A percentile compares a stretch with the other conserved stretches of the same genome.
phyloP scores from a whole-genome alignment of 192 early-diverging fungal genomes.

The Backusella tuberculispora region DNA sequence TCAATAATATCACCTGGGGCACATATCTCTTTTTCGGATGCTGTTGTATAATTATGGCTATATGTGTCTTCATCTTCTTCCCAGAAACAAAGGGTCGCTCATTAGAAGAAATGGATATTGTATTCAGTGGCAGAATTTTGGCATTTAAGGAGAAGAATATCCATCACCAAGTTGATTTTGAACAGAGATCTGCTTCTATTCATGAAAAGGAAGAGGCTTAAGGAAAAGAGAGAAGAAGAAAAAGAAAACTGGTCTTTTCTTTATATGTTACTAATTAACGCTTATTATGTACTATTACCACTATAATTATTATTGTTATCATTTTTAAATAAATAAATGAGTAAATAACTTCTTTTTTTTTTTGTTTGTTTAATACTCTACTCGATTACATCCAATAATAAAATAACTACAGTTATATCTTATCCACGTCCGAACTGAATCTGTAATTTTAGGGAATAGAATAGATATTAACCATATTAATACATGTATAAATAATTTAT shows the following conservation, averaged over 20 bases:
- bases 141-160: conserved; percentile 11
- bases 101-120: conserved; percentile 87
- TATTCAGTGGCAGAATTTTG: conserved; percentile 55
- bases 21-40: conserved; percentile 76
- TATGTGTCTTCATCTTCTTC: conserved; percentile 69
- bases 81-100: conserved; percentile 85
- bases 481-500: too few relatives aligned
- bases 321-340: background rate
- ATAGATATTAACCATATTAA: too few relatives aligned
- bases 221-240: background rate
- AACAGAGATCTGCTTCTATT: background rate
- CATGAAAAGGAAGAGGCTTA: background rate
- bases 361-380: too few relatives aligned
- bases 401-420: too few relatives aligned
- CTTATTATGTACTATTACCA: background rate
- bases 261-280: background rate
- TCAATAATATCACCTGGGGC: conserved; percentile 66
- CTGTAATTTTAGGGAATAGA: too few relatives aligned
- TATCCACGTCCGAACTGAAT: too few relatives aligned
- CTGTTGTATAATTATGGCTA: conserved; percentile 56
- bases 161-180: background rate
- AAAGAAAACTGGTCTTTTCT: conserved; percentile 14
- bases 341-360: background rate
- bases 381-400: too few relatives aligned
- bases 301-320: background rate